Evolutionary conservation across 768 basidiomycete genomes (phyloP).

Genomic region (Cystofilobasidium bisporidii): DNA sequence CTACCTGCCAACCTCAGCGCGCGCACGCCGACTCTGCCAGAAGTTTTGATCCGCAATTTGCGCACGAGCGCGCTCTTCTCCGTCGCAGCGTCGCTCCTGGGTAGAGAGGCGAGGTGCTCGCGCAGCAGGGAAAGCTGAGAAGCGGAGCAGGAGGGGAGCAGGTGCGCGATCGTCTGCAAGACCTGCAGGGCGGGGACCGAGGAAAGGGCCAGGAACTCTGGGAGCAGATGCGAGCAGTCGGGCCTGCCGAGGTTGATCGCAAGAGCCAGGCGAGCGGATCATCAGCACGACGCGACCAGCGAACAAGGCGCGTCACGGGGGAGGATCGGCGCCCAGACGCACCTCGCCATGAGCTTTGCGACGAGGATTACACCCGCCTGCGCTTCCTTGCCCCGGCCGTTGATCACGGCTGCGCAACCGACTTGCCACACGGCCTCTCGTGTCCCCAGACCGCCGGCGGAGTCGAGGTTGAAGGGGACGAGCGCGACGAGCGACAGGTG

Average conservation of each 20-base stretch:
- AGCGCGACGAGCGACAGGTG: constrained; percentile 94
- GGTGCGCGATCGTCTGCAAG: neutral
- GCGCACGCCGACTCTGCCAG: constrained; percentile 13
- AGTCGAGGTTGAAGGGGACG: constrained; percentile 72
- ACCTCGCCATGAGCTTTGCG: constrained; percentile 72
- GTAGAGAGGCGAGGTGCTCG: neutral
- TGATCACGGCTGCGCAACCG: neutral
- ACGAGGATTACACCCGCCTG: constrained; percentile 74
- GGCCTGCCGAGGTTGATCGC: too few species aligned
- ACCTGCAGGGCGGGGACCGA: neutral
- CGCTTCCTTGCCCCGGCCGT: constrained; percentile 59
- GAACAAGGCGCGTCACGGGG: too few species aligned
- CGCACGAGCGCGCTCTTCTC: constrained; percentile 18
- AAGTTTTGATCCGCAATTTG: constrained; percentile 22
- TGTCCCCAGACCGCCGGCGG: constrained; percentile 18
- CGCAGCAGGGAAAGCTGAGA: neutral
- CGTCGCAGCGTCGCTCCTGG: neutral
- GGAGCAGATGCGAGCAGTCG: constrained; percentile 19
- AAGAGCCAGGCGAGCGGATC: too few species aligned
- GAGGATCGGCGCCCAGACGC: too few species aligned
- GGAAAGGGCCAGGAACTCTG: constrained; percentile 5
- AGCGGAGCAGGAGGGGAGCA: neutral
- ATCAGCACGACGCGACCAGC: too few species aligned
- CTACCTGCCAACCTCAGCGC: neutral
- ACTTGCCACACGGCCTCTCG: constrained; percentile 11